Evolutionary conservation across 192 early-diverging fungal species (phyloP).

Genomic region (Thoreauomyces humboldtii): DNA sequence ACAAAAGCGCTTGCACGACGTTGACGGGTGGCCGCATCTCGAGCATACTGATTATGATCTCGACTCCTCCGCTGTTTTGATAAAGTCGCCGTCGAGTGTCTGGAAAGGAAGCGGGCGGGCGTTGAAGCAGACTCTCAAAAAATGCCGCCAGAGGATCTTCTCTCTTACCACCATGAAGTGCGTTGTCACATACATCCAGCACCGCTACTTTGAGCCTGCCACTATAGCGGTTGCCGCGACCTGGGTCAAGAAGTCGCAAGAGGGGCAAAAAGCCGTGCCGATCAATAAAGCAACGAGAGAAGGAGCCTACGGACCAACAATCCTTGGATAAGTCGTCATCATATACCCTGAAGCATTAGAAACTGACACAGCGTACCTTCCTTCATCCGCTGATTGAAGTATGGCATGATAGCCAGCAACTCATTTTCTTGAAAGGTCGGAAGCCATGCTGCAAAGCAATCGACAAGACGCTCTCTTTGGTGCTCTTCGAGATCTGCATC

Average conservation of each 20-base stretch:
- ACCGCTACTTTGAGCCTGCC: background rate
- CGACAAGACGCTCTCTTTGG: slow-evolving; percentile 2
- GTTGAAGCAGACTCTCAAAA: background rate
- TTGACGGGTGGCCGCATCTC: background rate
- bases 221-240: background rate
- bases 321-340: background rate
- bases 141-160: background rate
- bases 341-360: background rate
- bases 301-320: background rate
- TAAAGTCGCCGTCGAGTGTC: background rate
- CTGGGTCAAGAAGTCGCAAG: background rate
- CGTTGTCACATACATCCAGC: background rate
- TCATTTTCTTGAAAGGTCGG: background rate
- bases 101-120: no score
- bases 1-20: background rate
- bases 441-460: slow-evolving; percentile 18
- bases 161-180: background rate
- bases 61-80: background rate
- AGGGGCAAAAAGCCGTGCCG: slow-evolving; percentile 13
- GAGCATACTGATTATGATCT: background rate
- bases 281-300: slow-evolving; percentile 4
- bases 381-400: background rate
- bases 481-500: slow-evolving; percentile 3
- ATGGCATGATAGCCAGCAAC: background rate
- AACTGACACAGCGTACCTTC: background rate